Percentiles rank a stretch among this genome's conserved stretches.
phyloP scores from a whole-genome alignment of 176 grass and related monocot genomes.

The Eragrostis nindensis region DNA sequence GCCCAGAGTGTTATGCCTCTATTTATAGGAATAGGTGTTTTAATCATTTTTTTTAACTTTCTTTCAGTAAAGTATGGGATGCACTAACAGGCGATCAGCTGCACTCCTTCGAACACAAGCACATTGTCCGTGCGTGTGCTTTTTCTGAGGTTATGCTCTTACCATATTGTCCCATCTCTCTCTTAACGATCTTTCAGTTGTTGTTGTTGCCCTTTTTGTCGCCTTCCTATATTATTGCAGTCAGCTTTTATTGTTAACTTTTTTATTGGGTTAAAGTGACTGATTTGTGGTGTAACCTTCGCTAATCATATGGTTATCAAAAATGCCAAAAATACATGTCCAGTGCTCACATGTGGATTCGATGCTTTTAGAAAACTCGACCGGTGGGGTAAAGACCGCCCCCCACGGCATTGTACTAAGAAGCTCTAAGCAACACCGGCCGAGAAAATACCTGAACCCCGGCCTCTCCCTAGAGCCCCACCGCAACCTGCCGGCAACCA shows the following conservation, averaged over 20 bases:
- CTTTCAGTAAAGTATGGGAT: slow-evolving; percentile 97
- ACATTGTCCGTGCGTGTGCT: slow-evolving; percentile 94
- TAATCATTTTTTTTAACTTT: slow-evolving; percentile 9
- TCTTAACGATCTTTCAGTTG: neutral
- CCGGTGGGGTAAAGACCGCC: too few relatives aligned
- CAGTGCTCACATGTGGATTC: neutral
- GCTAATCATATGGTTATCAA: neutral
- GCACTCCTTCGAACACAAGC: slow-evolving; percentile 97
- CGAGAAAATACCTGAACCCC: too few relatives aligned
- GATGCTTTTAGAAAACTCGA: too few relatives aligned
- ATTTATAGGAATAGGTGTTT: slow-evolving; percentile 15
- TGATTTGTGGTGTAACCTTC: neutral
- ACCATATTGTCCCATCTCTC: neutral
- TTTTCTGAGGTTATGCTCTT: slow-evolving; percentile 85
- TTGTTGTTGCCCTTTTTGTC: neutral
- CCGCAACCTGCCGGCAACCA: too few relatives aligned
- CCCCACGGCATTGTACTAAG: too few relatives aligned
- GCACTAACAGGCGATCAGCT: slow-evolving; percentile 87
- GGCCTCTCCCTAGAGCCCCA: too few relatives aligned
- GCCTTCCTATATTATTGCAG: neutral
- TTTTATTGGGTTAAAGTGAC: neutral
- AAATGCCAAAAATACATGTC: neutral
- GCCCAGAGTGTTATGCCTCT: neutral
- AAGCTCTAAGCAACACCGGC: too few relatives aligned
- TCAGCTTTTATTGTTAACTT: neutral